These are phyloP conservation scores for Penicillium mononematosum DNA, from an alignment of 495 filamentous ascomycete species.

Conservation along the genomic window DNA sequence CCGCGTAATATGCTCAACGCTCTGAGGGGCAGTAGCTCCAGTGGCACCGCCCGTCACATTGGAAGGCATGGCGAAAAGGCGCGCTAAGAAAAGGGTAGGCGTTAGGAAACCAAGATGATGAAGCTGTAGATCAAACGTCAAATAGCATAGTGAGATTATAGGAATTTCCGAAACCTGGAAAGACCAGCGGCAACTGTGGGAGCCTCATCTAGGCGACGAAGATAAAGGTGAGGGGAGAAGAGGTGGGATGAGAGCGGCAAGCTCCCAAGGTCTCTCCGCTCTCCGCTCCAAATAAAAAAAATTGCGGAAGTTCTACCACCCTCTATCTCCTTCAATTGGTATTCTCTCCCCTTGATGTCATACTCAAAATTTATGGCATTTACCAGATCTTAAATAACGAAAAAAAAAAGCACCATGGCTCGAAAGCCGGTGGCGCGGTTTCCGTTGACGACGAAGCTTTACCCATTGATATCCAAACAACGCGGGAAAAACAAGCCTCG, in stretches of 20 bases:
- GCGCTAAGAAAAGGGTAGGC: background rate
- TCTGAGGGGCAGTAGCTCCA: conserved; percentile 54
- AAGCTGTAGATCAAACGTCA: conserved; percentile 12
- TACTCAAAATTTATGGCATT: background rate
- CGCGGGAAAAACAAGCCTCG: background rate
- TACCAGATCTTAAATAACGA: background rate
- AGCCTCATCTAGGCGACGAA: conserved; percentile 29
- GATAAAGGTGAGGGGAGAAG: conserved; percentile 1
- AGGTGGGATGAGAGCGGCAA: conserved; percentile 8
- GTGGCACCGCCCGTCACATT: conserved; percentile 18
- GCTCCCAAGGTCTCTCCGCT: conserved; percentile 7
- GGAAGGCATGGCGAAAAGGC: conserved; percentile 31
- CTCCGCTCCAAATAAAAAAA: conserved; percentile 2
- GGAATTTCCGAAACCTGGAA: conserved; percentile 18
- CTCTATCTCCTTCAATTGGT: background rate
- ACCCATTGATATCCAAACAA: background rate
- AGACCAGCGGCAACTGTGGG: conserved; percentile 18
- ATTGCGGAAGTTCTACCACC: background rate
- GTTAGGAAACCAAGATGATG: conserved; percentile 9
- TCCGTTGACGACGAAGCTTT: background rate
- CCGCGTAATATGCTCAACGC: conserved; percentile 66
- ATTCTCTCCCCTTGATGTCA: background rate
- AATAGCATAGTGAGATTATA: conserved; percentile 21
- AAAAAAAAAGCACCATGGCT: no score
- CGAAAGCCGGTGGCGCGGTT: conserved; percentile 6